A percentile compares a stretch with the other conserved stretches of the same genome.
phyloP scores from a whole-genome alignment of 2,329 filamentous ascomycete species.

The Fusarium sp. region DNA sequence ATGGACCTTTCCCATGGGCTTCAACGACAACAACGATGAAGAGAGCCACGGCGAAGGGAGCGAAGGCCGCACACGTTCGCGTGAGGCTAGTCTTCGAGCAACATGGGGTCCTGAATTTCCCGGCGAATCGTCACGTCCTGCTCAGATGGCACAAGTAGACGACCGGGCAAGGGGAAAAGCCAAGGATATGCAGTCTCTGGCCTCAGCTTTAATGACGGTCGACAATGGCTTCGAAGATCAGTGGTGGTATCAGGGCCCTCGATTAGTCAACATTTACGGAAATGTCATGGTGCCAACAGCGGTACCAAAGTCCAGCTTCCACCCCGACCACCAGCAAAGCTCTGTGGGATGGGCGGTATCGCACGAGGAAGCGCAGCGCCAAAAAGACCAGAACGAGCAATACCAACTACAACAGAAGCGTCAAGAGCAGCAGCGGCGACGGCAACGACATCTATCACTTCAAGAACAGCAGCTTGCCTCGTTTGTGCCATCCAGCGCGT shows the following conservation, averaged over 20 bases:
- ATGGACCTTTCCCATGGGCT: slow-evolving; percentile 44
- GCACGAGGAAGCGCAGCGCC: slow-evolving; percentile 4
- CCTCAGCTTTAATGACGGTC: slow-evolving; percentile 65
- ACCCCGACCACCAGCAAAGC: slow-evolving; percentile 23
- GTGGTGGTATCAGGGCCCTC: slow-evolving; percentile 65
- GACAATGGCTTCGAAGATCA: slow-evolving; percentile 69
- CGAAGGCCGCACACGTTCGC: slow-evolving; percentile 3
- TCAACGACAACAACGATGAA: slow-evolving; percentile 27
- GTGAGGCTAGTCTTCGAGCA: slow-evolving; percentile 31
- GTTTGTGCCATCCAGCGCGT: slow-evolving; percentile 19
- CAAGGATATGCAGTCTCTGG: slow-evolving; percentile 60
- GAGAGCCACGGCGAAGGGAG: slow-evolving; percentile 1
- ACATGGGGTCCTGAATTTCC: slow-evolving; percentile 36
- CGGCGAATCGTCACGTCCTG: slow-evolving; percentile 7
- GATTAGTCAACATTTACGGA: slow-evolving; percentile 42
- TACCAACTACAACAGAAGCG: slow-evolving; percentile 14
- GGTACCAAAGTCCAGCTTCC: slow-evolving; percentile 22
- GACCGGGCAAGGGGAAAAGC: slow-evolving; percentile 43
- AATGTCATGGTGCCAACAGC: slow-evolving; percentile 33
- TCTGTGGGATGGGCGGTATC: slow-evolving; percentile 37
- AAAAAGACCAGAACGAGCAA: slow-evolving; percentile 14
- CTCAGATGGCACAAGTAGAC: slow-evolving; percentile 43
- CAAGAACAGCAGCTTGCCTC: slow-evolving; percentile 20
- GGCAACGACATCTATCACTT: slow-evolving; percentile 23
- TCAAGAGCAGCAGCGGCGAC: slow-evolving; percentile 7